Evolutionary conservation across 176 grass and related monocot species (phyloP).

Genomic region (Carex littledalei): DNA sequence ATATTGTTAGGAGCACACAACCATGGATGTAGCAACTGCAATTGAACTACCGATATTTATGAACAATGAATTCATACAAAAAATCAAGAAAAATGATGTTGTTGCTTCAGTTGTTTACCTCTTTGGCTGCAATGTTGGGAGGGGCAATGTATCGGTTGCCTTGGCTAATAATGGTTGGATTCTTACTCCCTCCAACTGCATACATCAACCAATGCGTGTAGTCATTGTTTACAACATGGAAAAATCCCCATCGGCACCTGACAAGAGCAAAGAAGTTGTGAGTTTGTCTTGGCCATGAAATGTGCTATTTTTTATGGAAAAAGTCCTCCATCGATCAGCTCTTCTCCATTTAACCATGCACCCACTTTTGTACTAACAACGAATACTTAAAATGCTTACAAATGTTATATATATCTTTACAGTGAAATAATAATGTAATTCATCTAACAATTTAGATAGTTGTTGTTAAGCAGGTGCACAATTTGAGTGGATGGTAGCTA

Average conservation of each 20-base stretch:
- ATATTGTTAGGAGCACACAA: background rate
- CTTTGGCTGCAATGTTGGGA: slow-evolving; percentile 53
- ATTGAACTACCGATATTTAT: background rate
- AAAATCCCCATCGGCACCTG: slow-evolving; percentile 86
- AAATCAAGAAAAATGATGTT: background rate
- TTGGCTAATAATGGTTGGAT: slow-evolving; percentile 81
- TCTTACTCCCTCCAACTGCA: slow-evolving; percentile 75
- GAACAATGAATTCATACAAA: background rate
- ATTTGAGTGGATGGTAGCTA: too few species aligned
- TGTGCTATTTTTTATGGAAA: too few species aligned
- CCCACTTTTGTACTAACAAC: too few species aligned
- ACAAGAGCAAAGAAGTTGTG: background rate
- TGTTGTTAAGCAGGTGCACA: too few species aligned
- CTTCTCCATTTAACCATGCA: too few species aligned
- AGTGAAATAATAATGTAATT: too few species aligned
- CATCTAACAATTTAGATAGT: too few species aligned
- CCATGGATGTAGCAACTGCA: background rate
- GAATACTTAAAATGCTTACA: too few species aligned
- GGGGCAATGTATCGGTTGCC: slow-evolving; percentile 81
- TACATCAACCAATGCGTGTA: slow-evolving; percentile 95
- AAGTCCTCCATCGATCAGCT: too few species aligned
- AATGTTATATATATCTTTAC: too few species aligned
- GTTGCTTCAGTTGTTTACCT: slow-evolving; percentile 16
- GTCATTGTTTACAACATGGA: slow-evolving; percentile 91
- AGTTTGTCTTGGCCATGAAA: too few species aligned